phyloP scores from a whole-genome alignment of 2,329 filamentous ascomycete species.

The Sclerotinia spermophila region DNA sequence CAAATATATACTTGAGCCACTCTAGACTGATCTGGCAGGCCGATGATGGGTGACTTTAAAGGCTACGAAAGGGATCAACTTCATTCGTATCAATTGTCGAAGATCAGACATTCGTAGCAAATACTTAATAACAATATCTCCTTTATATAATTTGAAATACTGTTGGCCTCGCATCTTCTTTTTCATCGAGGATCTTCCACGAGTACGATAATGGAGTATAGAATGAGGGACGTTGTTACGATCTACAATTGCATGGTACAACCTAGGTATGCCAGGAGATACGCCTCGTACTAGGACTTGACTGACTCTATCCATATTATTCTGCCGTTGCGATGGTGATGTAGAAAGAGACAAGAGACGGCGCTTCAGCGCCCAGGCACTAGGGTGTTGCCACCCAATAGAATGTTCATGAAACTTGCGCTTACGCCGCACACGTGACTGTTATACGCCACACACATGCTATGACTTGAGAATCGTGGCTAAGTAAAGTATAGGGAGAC shows the following conservation, averaged over 20 bases:
- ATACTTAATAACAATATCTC: slow-evolving; percentile 21
- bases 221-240: slow-evolving; percentile 29
- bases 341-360: neutral
- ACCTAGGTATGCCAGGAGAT: slow-evolving; percentile 21
- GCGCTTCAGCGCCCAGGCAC: neutral
- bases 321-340: slow-evolving; percentile 2
- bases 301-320: slow-evolving; percentile 25
- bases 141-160: slow-evolving; percentile 28
- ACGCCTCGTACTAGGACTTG: slow-evolving; percentile 24
- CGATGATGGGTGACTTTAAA: slow-evolving; percentile 19
- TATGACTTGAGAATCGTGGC: too few relatives aligned
- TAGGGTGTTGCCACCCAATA: neutral
- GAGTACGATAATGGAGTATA: slow-evolving; percentile 28
- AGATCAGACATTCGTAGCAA: slow-evolving; percentile 9
- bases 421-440: too few relatives aligned
- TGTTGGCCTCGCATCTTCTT: slow-evolving; percentile 2
- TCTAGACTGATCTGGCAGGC: too few relatives aligned
- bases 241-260: slow-evolving; percentile 25
- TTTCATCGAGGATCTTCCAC: neutral
- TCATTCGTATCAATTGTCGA: slow-evolving; percentile 23
- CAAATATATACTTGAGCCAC: too few relatives aligned
- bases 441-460: too few relatives aligned
- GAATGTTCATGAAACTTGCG: too few relatives aligned
- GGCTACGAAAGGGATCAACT: slow-evolving; percentile 19
- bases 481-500: too few relatives aligned